Evolutionary conservation across 805 yeast genomes (phyloP), one percentile per base, ranked within the genome.

Genomic region (Wickerhamomyces alni): DNA sequence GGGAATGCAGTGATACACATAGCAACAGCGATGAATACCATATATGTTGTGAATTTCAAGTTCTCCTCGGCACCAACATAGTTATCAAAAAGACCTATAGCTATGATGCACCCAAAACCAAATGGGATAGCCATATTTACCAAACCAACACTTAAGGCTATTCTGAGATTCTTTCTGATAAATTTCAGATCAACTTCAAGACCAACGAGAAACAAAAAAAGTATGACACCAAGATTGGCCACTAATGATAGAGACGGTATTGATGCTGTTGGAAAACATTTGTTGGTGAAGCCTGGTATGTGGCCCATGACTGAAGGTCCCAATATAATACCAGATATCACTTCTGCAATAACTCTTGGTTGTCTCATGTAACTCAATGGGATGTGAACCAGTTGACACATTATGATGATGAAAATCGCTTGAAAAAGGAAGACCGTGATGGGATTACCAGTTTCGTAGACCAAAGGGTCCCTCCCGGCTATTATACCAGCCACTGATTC

Each of bases 1-100:
- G 95, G 95, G 58, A 85, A 80, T 1, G 95, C 95, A 3, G 95
- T 85, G 47, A 85, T 82, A 46, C 91, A 77, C 69, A 84, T 71
- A 2, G 95, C 91, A 11, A 82, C 87, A 3, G 91, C 89, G 37
- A 85, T 79, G 50, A 85, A 85, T 10, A 84, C 84, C 82, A 81
- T 77, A 50, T 71, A 85, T 0, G 87, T 82, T 12, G 89, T 79
- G 54, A 83, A 84, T 39, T 77, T 66, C 27, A 79, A 66, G 6
- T 62, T 60, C 29, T 54, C 44, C 2, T 37, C 42, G 2, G 48
- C 58, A 26, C 50, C 59, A 5, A 55, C 63, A 55, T 80, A 81
- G 28, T 72, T 67, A 22, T 80, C 64, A 61, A 77, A 84, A 24
- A 85, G 57, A 0, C 93, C 93, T 18, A 71, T 68, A 1, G 93